Evolutionary conservation across 1,284 basidiomycete species (phyloP).

Genomic region (Sporisorium reilianum): DNA sequence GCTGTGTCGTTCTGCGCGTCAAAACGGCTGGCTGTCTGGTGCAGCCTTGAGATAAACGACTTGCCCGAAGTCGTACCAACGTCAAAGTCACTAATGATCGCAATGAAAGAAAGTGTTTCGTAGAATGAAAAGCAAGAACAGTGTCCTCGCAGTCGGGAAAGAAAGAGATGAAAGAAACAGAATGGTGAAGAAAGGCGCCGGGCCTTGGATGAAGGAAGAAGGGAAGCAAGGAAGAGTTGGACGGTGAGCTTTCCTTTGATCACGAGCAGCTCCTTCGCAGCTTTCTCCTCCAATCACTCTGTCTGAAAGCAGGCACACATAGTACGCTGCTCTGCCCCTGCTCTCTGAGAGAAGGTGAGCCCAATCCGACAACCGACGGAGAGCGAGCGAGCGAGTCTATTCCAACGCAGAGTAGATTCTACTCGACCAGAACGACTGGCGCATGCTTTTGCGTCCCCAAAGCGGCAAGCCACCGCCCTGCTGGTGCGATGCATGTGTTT

Average conservation of each 20-base stretch:
- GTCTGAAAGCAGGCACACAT: no score
- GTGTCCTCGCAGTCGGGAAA: constrained; percentile 15
- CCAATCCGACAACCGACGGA: background rate
- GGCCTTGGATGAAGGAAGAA: constrained; percentile 37
- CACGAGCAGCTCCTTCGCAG: background rate
- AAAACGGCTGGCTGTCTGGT: background rate
- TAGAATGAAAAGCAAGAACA: constrained; percentile 17
- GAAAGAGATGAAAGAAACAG: constrained; percentile 15
- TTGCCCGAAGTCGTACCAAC: constrained; percentile 32
- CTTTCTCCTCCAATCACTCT: background rate
- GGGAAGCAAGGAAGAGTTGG: constrained; percentile 20
- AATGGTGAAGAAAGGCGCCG: constrained; percentile 39
- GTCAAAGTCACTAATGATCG: background rate
- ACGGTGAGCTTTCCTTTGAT: background rate
- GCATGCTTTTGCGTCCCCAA: constrained; percentile 14
- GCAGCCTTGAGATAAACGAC: constrained; percentile 11
- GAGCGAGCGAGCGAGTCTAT: background rate
- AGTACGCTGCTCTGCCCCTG: background rate
- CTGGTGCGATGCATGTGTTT: background rate
- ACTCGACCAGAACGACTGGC: constrained; percentile 9
- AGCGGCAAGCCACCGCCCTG: constrained; percentile 6
- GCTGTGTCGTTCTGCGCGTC: background rate
- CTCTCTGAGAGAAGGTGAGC: background rate
- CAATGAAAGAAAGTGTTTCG: constrained; percentile 1
- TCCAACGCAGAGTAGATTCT: constrained; percentile 27